Evolutionary conservation across 2,329 filamentous ascomycete genomes (phyloP).

Genomic region (Rhytidhysteron rufulum): DNA sequence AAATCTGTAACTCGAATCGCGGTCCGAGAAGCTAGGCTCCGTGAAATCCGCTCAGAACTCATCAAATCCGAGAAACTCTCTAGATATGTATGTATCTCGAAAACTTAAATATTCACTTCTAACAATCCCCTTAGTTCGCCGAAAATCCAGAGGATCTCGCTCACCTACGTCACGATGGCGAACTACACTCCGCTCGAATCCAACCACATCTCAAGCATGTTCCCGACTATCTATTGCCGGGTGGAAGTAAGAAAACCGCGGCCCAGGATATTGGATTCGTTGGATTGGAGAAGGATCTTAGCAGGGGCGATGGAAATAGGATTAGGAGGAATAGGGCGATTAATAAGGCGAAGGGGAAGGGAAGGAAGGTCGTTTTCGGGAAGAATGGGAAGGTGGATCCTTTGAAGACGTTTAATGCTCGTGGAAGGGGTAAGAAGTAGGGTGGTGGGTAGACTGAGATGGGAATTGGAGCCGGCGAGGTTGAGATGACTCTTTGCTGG

Average conservation of each 20-base stretch:
- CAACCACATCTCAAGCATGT: constrained; percentile 92
- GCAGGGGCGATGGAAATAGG: constrained; percentile 39
- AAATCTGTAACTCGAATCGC: constrained; percentile 86
- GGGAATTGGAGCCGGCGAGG: background rate
- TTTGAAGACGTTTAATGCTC: constrained; percentile 75
- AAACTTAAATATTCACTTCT: constrained; percentile 5
- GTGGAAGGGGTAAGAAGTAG: constrained; percentile 35
- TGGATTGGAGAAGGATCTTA: constrained; percentile 49
- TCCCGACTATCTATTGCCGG: constrained; percentile 85
- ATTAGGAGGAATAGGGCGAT: constrained; percentile 42
- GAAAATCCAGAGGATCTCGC: constrained; percentile 89
- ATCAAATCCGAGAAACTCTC: constrained; percentile 92
- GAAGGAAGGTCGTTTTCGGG: constrained; percentile 46
- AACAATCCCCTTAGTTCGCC: constrained; percentile 66
- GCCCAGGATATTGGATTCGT: constrained; percentile 72
- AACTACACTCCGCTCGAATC: constrained; percentile 74
- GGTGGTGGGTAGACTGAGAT: background rate
- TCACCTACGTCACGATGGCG: constrained; percentile 85
- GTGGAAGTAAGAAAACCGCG: constrained; percentile 65
- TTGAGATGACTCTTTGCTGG: too few species aligned
- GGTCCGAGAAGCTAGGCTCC: constrained; percentile 81
- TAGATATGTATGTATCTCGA: constrained; percentile 38
- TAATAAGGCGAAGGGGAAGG: constrained; percentile 44
- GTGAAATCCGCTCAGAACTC: constrained; percentile 84
- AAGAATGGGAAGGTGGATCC: constrained; percentile 74